Base-by-base conservation (phyloP, 2,329 filamentous ascomycete species). In the Aspergillus neotritici region DNA sequence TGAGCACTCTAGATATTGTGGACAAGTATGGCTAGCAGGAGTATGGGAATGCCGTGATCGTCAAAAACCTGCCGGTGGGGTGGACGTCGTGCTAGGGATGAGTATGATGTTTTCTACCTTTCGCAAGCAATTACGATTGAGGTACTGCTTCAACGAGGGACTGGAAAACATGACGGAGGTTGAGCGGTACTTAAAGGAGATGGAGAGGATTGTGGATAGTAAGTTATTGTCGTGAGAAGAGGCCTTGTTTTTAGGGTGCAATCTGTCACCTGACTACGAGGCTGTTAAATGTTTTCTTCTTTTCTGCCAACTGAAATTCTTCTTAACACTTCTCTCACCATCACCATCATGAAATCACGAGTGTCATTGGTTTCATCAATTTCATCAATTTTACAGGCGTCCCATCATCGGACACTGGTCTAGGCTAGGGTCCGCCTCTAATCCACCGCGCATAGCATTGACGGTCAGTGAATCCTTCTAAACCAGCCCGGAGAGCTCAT, bases 1-100 rank as follows among this genome's bases (percentile, higher is more conserved):
- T 44, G 8, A 44, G 37, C 14, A 44, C 37, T 25, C 10, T 44
- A 10, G 42, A 37, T 13, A 32, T 44, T 9, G 37, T 34, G 3
- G 42, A 44, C 25, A 40, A 15, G 2, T 10, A 37, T 25, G 8
- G 40, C 9, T 25, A 13, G 37, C 32, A 37, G 4, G 11, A 12
- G 2, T 44, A 44, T 35, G 36, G 34, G 12, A 15, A 36, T 2
- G 30, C 8, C 2, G 15, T 34, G 2, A 25, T 25, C 4, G 37
- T 44, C 5, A 17, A 25, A 14, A 33, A 40, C 10, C 35, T 25
- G 37, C 31, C 9, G 31, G 30, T 6, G 32, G 29, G 15, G 31
- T 17, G 17, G 42, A 44, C 29, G 13, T 34, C 36, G 25, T 41
- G 1, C 33, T 45, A 5, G 34, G 37, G 4, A 33, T 41, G 30